Percentiles rank a stretch among this genome's conserved stretches.
Conservation (phyloP, 1,284 basidiomycete genomes). For the Cryptococcus sp. region DNA sequence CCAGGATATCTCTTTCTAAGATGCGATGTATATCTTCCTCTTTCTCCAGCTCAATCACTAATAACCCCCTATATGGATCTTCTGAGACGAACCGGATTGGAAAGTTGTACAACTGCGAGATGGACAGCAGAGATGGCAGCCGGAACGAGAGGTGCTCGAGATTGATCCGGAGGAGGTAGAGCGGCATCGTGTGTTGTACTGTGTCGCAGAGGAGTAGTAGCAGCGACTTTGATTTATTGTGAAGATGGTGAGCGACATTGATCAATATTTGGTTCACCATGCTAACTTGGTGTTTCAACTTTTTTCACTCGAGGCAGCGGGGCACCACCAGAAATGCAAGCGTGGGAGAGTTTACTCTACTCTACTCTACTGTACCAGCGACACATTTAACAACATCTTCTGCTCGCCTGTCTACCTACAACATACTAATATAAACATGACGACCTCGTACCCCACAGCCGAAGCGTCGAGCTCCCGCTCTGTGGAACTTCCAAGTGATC, state of each 20-base stretch:
- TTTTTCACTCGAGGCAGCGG: neutral
- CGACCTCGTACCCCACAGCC: neutral
- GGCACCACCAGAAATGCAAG: conserved; percentile 1
- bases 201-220: neutral
- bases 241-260: neutral
- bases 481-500: conserved; percentile 25
- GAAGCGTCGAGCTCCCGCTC: neutral
- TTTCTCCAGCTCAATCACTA: conserved; percentile 67
- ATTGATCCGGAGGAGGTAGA: conserved; percentile 73
- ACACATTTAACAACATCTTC: neutral
- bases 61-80: conserved; percentile 58
- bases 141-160: conserved; percentile 78
- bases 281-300: neutral
- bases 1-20: conserved; percentile 74
- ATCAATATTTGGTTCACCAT: neutral
- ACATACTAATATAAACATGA: too few species aligned
- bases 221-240: neutral
- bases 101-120: conserved; percentile 44
- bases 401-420: too few species aligned
- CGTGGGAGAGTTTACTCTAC: conserved; percentile 1
- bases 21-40: conserved; percentile 75
- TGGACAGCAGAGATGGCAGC: conserved; percentile 67
- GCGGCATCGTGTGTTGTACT: conserved; percentile 35
- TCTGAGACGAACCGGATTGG: conserved; percentile 40
- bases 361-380: neutral